Evolutionary conservation across 257 asterid species (phyloP), one percentile per base, ranked within the genome.

Genomic region (Paulownia fortunei): DNA sequence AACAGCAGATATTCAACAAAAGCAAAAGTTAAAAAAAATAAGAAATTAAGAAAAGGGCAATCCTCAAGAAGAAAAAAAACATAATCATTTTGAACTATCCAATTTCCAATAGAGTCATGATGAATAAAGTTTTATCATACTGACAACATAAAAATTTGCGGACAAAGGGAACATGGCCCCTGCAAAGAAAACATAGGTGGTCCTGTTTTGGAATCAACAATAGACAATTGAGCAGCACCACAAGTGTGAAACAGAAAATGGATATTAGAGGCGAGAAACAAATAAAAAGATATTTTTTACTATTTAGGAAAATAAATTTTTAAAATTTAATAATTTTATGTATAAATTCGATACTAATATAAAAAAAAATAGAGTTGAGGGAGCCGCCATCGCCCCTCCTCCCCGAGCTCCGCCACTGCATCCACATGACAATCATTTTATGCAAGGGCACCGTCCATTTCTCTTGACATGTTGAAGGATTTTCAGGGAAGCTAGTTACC

Each of bases 401-500:
- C n/a, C n/a, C n/a, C n/a, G n/a, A n/a, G n/a, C n/a, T n/a, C n/a
- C n/a, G n/a, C n/a, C n/a, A n/a, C n/a, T n/a, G n/a, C n/a, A n/a
- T n/a, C n/a, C n/a, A n/a, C n/a, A 49, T 52, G 19, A 9, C 10
- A 34, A 55, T 12, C 65, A 47, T 19, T 55, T 34, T 5, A 30
- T 24, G 65, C 61, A 19, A 16, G 69, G n/a, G 34, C 65, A 49
- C 3, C 3, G 27, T 74, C 52, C 58, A 4, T 36, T 79, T 78
- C 69, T 21, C 49, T 32, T 60, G 23, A 49, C 32, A 8, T 24
- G 68, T 36, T 46, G 69, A 32, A 60, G 56, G 32, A 66, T 37
- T n/a, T n/a, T 30, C 34, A 41, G 72, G 72, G 39, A 52, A 26
- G 42, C 70, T 41, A 72, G 44, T 41, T 44, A 70, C 65, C 66